A percentile compares a stretch with the other conserved stretches of the same genome.
phyloP scores from a whole-genome alignment of 2,329 filamentous ascomycete species.

The Pseudogymnoascus verrucosus region DNA sequence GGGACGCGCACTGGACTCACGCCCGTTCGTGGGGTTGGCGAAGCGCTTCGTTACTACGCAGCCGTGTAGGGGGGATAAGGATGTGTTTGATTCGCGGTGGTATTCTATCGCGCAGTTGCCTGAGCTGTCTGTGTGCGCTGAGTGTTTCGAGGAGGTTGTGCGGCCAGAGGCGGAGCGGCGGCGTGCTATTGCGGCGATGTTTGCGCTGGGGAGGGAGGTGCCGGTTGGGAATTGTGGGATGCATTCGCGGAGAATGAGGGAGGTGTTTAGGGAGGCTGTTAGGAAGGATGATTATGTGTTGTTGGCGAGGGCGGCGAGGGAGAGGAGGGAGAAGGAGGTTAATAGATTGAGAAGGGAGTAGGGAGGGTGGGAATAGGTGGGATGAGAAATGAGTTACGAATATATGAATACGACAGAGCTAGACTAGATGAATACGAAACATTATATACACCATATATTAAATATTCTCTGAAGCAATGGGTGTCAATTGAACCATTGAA shows the following conservation, averaged over 20 bases:
- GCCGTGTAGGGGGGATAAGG: constrained; percentile 53
- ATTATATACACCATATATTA: background rate
- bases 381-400: background rate
- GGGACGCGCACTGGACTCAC: constrained; percentile 19
- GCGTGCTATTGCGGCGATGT: constrained; percentile 52
- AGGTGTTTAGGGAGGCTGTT: constrained; percentile 61
- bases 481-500: background rate
- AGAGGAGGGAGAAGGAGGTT: constrained; percentile 48
- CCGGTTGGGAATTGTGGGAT: constrained; percentile 61
- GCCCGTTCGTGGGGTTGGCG: constrained; percentile 21
- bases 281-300: constrained; percentile 58
- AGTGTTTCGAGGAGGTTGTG: constrained; percentile 78
- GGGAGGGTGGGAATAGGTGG: constrained; percentile 46
- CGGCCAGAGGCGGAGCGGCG: constrained; percentile 53
- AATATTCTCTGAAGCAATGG: background rate
- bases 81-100: constrained; percentile 61
- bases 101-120: constrained; percentile 68
- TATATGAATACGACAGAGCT: background rate
- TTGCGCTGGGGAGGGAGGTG: constrained; percentile 51
- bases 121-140: constrained; percentile 75
- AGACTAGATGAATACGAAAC: background rate
- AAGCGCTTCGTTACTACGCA: constrained; percentile 19
- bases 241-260: constrained; percentile 72
- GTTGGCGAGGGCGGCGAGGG: constrained; percentile 48
- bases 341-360: constrained; percentile 52